Conservation (phyloP, 2,329 filamentous ascomycete genomes). For the Penicillium sp. region DNA sequence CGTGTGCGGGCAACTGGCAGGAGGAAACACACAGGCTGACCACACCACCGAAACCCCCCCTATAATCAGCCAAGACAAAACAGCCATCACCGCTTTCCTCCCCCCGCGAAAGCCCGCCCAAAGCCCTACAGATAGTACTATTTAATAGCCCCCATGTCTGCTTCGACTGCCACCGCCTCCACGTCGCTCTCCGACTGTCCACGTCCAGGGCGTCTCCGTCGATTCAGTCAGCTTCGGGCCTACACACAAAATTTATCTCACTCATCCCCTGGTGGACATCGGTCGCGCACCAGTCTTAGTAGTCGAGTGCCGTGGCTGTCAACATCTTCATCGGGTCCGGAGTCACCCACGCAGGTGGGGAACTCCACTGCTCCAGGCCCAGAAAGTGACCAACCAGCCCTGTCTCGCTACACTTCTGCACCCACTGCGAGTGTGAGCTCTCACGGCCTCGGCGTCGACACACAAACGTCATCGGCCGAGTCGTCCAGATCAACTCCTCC, state of each 20-base stretch:
- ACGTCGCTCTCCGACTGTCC: conserved; percentile 33
- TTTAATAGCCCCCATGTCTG: conserved; percentile 27
- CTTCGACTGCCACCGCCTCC: conserved; percentile 42
- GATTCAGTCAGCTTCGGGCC: conserved; percentile 44
- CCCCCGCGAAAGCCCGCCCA: not conserved
- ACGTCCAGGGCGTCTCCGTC: conserved; percentile 41
- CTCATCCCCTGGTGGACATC: conserved; percentile 26
- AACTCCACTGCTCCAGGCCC: conserved; percentile 32
- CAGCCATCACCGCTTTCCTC: not conserved
- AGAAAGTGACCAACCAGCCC: conserved; percentile 29
- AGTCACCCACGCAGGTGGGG: conserved; percentile 26
- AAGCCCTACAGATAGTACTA: not conserved
- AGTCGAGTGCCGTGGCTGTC: conserved; percentile 40
- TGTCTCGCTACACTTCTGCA: conserved; percentile 26
- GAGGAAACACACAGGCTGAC: not conserved
- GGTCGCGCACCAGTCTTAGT: conserved; percentile 38
- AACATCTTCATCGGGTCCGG: conserved; percentile 28
- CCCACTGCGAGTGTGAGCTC: conserved; percentile 20
- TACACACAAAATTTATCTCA: conserved; percentile 38
- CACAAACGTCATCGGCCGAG: conserved; percentile 26
- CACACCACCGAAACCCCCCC: not conserved
- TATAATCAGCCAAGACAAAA: not conserved
- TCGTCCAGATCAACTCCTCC: conserved; percentile 33
- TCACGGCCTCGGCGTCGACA: conserved; percentile 14
- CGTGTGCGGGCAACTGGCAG: not conserved